A percentile compares a stretch with the other conserved stretches of the same genome.
Evolutionary conservation across 371 early-diverging fungal species (phyloP).

Genomic region (Mucor sp.): DNA sequence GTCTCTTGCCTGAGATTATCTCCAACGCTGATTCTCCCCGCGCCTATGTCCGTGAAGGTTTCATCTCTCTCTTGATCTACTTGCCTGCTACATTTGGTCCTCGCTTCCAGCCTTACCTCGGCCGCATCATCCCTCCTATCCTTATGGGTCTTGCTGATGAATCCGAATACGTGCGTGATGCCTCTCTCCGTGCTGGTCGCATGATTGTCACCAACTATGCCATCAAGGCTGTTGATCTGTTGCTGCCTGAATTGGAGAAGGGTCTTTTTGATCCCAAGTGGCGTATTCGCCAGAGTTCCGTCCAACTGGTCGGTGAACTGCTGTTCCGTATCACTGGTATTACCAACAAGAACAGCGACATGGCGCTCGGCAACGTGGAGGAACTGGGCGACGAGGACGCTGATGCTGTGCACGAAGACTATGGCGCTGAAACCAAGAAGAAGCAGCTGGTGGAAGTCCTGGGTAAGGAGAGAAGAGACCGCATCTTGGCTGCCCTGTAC

Average conservation of each 20-base stretch:
- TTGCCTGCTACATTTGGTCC: conserved; percentile 94
- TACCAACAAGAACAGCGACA: conserved; percentile 55
- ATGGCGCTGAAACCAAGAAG: conserved; percentile 67
- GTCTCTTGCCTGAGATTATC: conserved; percentile 88
- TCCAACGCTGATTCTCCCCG: conserved; percentile 76
- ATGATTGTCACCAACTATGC: conserved; percentile 93
- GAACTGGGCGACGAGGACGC: conserved; percentile 60
- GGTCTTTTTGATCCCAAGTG: conserved; percentile 92
- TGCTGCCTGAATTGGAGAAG: conserved; percentile 90
- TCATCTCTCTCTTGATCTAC: conserved; percentile 91
- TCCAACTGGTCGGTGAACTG: conserved; percentile 95
- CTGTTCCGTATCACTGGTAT: conserved; percentile 91
- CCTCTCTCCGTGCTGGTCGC: conserved; percentile 89
- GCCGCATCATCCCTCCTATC: conserved; percentile 84
- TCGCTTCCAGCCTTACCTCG: conserved; percentile 89
- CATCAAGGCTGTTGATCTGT: conserved; percentile 81
- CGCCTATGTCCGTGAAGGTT: conserved; percentile 93
- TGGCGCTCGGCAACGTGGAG: conserved; percentile 46
- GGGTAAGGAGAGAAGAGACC: conserved; percentile 85
- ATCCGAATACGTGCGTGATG: conserved; percentile 91
- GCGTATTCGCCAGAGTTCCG: conserved; percentile 95
- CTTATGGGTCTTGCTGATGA: conserved; percentile 95
- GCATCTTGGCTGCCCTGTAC: conserved; percentile 91
- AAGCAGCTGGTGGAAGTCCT: conserved; percentile 81
- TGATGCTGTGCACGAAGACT: conserved; percentile 52